These are phyloP conservation scores for Solanum chmielewskii DNA, from an alignment of 257 asterid species.

Conservation along the genomic window DNA sequence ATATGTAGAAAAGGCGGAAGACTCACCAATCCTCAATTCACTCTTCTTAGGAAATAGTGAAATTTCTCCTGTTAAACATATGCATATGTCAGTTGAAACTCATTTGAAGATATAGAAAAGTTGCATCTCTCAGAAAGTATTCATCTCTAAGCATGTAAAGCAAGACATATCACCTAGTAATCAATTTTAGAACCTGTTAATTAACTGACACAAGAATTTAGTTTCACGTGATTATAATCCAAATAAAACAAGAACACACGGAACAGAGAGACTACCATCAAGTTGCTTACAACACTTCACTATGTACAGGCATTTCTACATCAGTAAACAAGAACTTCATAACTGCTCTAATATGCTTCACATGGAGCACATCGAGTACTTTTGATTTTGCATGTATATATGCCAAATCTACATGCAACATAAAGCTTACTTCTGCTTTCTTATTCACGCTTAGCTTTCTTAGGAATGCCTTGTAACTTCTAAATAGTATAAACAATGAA, in stretches of 20 bases:
- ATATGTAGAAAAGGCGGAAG: conserved; percentile 89
- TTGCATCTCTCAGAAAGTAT: background rate
- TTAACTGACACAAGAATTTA: background rate
- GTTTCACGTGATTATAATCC: background rate
- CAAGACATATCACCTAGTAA: background rate
- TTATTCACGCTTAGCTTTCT: background rate
- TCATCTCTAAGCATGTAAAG: background rate
- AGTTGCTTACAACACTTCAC: background rate
- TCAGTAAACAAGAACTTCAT: background rate
- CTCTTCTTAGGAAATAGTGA: conserved; percentile 48
- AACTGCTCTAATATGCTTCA: background rate
- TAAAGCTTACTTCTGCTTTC: background rate
- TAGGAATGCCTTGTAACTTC: background rate
- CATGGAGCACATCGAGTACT: background rate
- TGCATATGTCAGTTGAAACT: background rate
- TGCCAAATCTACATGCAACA: background rate
- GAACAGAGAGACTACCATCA: background rate
- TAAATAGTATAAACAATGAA: background rate
- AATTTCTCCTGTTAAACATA: conserved; percentile 33
- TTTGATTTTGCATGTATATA: background rate
- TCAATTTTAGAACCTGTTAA: background rate
- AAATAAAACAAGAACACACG: background rate
- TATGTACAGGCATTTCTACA: background rate
- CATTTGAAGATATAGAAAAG: background rate
- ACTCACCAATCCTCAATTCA: conserved; percentile 67